phyloP scores from a whole-genome alignment of 2,329 filamentous ascomycete genomes.

The Pseudopithomyces maydicus region DNA sequence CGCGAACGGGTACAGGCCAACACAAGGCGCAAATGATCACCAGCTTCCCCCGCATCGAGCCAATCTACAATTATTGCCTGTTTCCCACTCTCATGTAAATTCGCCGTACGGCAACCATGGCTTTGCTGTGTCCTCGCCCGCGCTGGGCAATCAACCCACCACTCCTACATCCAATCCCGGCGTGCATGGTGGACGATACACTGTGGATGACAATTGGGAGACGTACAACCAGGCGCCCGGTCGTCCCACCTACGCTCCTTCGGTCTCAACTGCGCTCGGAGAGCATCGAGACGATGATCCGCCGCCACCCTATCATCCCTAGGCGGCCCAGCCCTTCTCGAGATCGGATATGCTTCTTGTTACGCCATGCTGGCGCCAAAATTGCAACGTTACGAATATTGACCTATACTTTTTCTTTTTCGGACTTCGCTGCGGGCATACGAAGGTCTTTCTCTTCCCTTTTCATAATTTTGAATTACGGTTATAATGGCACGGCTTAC shows the following conservation, averaged over 20 bases:
- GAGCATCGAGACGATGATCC: slow-evolving; percentile 24
- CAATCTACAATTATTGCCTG: slow-evolving; percentile 16
- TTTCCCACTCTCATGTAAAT: slow-evolving; percentile 16
- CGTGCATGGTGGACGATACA: slow-evolving; percentile 13
- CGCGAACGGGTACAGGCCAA: slow-evolving; percentile 35
- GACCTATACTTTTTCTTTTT: neutral
- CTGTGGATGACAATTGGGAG: slow-evolving; percentile 37
- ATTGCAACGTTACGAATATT: too few species aligned
- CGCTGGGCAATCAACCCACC: slow-evolving; percentile 27
- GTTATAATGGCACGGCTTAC: slow-evolving; percentile 2
- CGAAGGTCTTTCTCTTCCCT: slow-evolving; percentile 3
- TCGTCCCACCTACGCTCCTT: slow-evolving; percentile 10
- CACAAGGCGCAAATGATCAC: slow-evolving; percentile 14
- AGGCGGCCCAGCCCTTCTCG: neutral
- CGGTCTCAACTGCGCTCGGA: slow-evolving; percentile 12
- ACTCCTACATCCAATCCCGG: slow-evolving; percentile 23
- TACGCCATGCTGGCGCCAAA: too few species aligned
- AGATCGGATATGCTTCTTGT: neutral
- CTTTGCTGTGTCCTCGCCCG: slow-evolving; percentile 36
- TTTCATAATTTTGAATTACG: neutral
- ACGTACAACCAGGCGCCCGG: slow-evolving; percentile 16
- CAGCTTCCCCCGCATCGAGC: slow-evolving; percentile 20
- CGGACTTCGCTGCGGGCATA: slow-evolving; percentile 17
- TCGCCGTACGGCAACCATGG: slow-evolving; percentile 31
- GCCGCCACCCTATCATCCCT: slow-evolving; percentile 27